These are phyloP conservation scores for Dactylellina parvicollis DNA, from an alignment of 2,329 filamentous ascomycete genomes.

Conservation along the genomic window DNA sequence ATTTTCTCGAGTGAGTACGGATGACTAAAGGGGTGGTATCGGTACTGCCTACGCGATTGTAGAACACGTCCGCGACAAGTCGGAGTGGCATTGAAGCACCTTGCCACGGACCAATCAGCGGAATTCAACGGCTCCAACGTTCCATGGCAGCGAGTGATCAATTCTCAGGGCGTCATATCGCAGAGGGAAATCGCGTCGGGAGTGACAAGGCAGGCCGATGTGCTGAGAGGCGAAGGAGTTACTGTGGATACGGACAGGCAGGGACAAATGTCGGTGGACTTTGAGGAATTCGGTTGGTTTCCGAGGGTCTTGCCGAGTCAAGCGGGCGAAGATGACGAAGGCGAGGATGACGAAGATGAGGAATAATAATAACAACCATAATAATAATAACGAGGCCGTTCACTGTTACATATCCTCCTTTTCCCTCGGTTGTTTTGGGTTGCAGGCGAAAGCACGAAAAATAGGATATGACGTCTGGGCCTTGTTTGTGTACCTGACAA, in stretches of 20 bases:
- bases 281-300: conserved; percentile 62
- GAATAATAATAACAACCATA: not conserved
- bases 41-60: too few relatives aligned
- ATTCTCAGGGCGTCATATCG: conserved; percentile 81
- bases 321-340: conserved; percentile 59
- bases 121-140: conserved; percentile 79
- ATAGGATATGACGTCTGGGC: conserved; percentile 39
- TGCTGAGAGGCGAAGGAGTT: conserved; percentile 60
- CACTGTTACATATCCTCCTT: not conserved
- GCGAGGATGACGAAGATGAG: conserved; percentile 28
- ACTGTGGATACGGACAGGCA: conserved; percentile 59
- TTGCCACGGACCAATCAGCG: conserved; percentile 68
- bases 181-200: conserved; percentile 67
- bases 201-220: conserved; percentile 60
- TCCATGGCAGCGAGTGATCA: conserved; percentile 94
- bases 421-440: not conserved
- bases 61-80: conserved; percentile 74
- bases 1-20: not conserved
- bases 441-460: not conserved
- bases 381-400: not conserved
- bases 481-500: conserved; percentile 21
- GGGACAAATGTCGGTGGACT: conserved; percentile 60
- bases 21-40: not conserved
- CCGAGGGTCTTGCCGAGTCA: conserved; percentile 62
- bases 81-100: conserved; percentile 86